phyloP scores from a whole-genome alignment of 2,329 filamentous ascomycete genomes.

The Hypoxylon sp. region DNA sequence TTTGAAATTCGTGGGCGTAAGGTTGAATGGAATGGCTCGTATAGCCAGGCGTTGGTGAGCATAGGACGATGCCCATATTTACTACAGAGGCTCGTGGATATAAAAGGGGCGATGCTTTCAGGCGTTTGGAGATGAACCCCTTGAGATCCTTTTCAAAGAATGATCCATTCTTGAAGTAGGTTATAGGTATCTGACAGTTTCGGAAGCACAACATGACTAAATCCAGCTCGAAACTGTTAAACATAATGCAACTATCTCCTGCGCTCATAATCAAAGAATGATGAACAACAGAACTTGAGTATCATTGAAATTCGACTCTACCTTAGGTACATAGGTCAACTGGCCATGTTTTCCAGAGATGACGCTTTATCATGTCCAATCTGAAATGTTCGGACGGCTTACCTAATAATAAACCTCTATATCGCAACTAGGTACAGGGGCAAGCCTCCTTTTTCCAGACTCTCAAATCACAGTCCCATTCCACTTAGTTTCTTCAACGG shows the following conservation, averaged over 20 bases:
- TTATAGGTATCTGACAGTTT: not conserved
- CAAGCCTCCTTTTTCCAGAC: not conserved
- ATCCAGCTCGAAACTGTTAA: not conserved
- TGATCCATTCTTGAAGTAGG: not conserved
- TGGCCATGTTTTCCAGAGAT: not conserved
- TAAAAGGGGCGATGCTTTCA: slow-evolving; percentile 1
- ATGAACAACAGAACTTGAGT: not conserved
- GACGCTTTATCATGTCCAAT: not conserved
- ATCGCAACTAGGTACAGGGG: not conserved
- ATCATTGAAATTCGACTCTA: not conserved
- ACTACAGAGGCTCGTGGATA: not conserved
- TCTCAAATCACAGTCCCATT: not conserved
- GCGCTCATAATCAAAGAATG: not conserved
- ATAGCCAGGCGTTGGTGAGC: slow-evolving; percentile 14
- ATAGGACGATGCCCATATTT: not conserved
- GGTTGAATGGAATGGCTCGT: slow-evolving; percentile 7
- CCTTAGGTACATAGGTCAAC: not conserved
- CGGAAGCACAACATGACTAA: not conserved
- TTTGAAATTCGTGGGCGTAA: slow-evolving; percentile 4
- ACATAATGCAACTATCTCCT: not conserved
- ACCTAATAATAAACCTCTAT: not conserved
- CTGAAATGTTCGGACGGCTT: not conserved
- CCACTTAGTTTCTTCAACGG: not conserved
- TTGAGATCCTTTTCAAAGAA: not conserved
- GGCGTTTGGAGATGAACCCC: not conserved